phyloP scores from a whole-genome alignment of 2,329 filamentous ascomycete species.

The Alternaria gansuensis region DNA sequence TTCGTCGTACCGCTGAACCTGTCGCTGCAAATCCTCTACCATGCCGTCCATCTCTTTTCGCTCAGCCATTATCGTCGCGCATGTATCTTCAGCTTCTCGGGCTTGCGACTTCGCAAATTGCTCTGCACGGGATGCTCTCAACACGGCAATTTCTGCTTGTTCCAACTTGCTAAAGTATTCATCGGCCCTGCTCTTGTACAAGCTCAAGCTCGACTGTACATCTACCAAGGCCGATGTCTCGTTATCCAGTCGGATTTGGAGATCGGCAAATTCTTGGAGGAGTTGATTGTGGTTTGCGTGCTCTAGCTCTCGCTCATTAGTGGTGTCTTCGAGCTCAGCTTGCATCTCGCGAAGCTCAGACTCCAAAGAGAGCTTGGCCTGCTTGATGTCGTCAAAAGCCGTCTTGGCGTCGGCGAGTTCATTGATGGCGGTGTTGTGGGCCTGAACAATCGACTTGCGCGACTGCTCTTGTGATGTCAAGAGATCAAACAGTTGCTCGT shows the following conservation, averaged over 20 bases:
- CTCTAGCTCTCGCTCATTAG: conserved; percentile 82
- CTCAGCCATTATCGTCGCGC: conserved; percentile 88
- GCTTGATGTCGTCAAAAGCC: conserved; percentile 86
- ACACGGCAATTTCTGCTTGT: conserved; percentile 92
- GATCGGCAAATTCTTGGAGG: conserved; percentile 88
- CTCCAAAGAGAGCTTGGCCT: conserved; percentile 79
- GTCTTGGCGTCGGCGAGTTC: conserved; percentile 88
- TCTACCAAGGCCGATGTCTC: conserved; percentile 87
- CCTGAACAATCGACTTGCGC: conserved; percentile 79
- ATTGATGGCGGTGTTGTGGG: conserved; percentile 83
- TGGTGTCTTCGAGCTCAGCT: conserved; percentile 84
- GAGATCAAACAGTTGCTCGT: conserved; percentile 91
- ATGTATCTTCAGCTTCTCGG: conserved; percentile 89
- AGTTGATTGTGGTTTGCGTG: conserved; percentile 86
- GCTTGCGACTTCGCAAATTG: conserved; percentile 93
- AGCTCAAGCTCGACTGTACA: conserved; percentile 79
- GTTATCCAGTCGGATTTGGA: conserved; percentile 90
- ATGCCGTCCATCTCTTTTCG: conserved; percentile 86
- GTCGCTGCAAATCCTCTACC: conserved; percentile 88
- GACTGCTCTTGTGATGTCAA: conserved; percentile 94
- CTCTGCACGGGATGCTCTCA: conserved; percentile 90
- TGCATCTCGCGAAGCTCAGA: conserved; percentile 85
- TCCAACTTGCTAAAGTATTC: conserved; percentile 98
- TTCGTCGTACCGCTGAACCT: conserved; percentile 89
- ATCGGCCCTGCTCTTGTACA: conserved; percentile 92